Evolutionary conservation across 768 basidiomycete genomes (phyloP).

Genomic region (Royoungia palumana): DNA sequence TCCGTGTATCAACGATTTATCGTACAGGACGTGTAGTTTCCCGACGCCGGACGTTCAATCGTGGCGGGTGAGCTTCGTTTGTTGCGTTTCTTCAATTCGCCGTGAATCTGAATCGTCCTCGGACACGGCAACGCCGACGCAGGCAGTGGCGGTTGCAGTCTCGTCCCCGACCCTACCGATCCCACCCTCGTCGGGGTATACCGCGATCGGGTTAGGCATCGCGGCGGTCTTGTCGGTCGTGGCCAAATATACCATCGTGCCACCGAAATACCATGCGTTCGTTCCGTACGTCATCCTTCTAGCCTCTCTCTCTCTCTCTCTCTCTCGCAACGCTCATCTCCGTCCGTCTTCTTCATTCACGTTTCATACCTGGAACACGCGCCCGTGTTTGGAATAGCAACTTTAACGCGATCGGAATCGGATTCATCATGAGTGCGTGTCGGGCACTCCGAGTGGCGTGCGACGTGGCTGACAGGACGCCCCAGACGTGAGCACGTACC

Average conservation of each 20-base stretch:
- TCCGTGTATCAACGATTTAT: constrained; percentile 47
- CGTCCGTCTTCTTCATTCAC: neutral
- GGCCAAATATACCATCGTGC: constrained; percentile 33
- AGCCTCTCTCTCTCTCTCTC: neutral
- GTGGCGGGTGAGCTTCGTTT: constrained; percentile 15
- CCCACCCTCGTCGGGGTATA: constrained; percentile 53
- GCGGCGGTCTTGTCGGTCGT: constrained; percentile 43
- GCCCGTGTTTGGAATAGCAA: constrained; percentile 9
- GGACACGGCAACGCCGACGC: neutral
- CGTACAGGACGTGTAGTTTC: constrained; percentile 18
- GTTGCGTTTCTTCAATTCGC: neutral
- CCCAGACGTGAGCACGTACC: constrained; percentile 23
- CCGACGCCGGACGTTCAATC: constrained; percentile 26
- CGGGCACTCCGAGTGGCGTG: neutral
- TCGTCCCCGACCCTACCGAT: constrained; percentile 34
- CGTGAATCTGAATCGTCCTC: neutral
- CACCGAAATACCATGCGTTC: constrained; percentile 20
- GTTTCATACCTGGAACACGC: too few relatives aligned
- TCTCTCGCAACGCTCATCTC: neutral
- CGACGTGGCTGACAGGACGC: too few relatives aligned
- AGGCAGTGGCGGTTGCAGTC: constrained; percentile 19
- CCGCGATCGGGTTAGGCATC: constrained; percentile 52
- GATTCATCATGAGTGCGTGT: constrained; percentile 14
- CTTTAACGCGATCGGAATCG: constrained; percentile 29
- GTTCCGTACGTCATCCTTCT: constrained; percentile 17